Evolutionary conservation across 495 filamentous ascomycete genomes (phyloP).

Genomic region (Hypoxylon rickii): DNA sequence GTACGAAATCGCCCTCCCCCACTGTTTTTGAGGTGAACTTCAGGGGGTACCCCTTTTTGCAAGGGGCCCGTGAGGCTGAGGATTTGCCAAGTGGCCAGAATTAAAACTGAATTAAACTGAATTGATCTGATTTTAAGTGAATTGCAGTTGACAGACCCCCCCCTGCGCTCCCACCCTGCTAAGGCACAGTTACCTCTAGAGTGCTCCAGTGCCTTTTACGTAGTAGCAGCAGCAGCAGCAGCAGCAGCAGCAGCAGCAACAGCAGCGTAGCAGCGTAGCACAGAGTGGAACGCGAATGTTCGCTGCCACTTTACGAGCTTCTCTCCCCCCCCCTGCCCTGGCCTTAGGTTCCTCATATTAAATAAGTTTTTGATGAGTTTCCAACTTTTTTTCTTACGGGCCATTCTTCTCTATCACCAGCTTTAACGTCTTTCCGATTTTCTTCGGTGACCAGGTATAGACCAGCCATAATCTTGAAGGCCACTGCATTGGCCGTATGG

Average conservation of each 20-base stretch:
- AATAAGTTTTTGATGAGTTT: constrained; percentile 21
- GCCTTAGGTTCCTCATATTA: no score
- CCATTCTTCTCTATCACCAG: constrained; percentile 17
- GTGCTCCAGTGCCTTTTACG: no score
- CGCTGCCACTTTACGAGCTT: no score
- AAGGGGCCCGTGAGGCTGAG: constrained; percentile 15
- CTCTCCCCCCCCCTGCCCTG: no score
- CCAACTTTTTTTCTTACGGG: constrained; percentile 12
- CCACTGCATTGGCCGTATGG: constrained; percentile 21
- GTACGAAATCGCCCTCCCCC: constrained; percentile 3
- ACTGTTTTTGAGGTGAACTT: constrained; percentile 1
- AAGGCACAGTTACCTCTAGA: neutral
- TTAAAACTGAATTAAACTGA: no score
- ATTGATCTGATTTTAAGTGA: no score
- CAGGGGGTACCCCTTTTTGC: neutral
- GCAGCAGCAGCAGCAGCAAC: no score
- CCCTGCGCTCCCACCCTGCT: neutral
- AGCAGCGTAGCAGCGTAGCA: constrained; percentile 14
- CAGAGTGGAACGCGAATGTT: constrained; percentile 24
- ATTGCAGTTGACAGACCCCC: constrained; percentile 21
- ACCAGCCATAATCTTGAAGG: constrained; percentile 22
- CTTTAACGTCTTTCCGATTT: constrained; percentile 4
- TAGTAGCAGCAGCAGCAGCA: no score
- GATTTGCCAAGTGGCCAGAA: constrained; percentile 37
- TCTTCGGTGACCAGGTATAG: constrained; percentile 12